Evolutionary conservation across 2,329 filamentous ascomycete species (phyloP).

Genomic region (Dothideomycetes sp.): DNA sequence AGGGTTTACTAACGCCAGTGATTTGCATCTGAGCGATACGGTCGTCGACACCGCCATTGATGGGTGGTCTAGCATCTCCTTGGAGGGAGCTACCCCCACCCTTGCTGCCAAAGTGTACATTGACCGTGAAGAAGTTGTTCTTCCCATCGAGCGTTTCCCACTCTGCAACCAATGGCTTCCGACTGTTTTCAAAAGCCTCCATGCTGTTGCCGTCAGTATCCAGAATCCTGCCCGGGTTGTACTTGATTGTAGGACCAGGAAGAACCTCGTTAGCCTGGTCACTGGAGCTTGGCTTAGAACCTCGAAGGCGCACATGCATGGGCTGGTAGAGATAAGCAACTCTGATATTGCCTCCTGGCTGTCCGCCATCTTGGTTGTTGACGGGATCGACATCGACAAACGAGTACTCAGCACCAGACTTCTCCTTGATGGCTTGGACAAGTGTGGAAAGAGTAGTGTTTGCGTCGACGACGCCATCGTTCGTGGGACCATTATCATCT

Average conservation of each 20-base stretch:
- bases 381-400: conserved; percentile 52
- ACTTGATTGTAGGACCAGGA: conserved; percentile 49
- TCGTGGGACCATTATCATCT: conserved; percentile 53
- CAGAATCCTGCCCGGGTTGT: conserved; percentile 61
- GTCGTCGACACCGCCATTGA: conserved; percentile 54
- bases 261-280: conserved; percentile 51
- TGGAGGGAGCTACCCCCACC: conserved; percentile 56
- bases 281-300: conserved; percentile 47
- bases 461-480: conserved; percentile 50
- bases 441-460: conserved; percentile 53
- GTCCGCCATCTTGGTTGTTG: conserved; percentile 54
- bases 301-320: conserved; percentile 48
- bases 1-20: conserved; percentile 43
- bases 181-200: conserved; percentile 50
- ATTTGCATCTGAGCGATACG: conserved; percentile 49
- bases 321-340: conserved; percentile 61
- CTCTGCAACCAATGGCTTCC: conserved; percentile 58
- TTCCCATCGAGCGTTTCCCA: conserved; percentile 52
- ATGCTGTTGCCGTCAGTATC: no score
- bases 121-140: conserved; percentile 59
- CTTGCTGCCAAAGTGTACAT: conserved; percentile 61
- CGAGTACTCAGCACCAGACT: conserved; percentile 44
- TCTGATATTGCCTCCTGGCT: conserved; percentile 64
- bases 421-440: conserved; percentile 40
- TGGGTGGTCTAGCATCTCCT: conserved; percentile 56